phyloP scores from a whole-genome alignment of 306 rosid genomes.

The Luffa acutangula region DNA sequence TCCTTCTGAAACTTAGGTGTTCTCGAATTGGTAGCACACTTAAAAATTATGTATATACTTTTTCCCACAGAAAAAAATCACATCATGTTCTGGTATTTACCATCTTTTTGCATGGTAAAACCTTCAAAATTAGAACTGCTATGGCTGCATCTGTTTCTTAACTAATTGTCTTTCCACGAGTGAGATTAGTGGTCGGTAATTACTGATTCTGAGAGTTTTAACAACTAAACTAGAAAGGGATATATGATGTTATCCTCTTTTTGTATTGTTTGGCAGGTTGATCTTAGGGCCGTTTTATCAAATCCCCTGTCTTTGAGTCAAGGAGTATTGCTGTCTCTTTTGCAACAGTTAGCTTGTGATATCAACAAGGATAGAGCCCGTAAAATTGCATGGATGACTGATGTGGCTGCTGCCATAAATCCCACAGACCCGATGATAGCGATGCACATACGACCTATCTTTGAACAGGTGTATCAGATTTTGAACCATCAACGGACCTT shows the following conservation, averaged over 20 bases:
- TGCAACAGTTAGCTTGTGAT: slow-evolving; percentile 92
- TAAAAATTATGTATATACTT: background rate
- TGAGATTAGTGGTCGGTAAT: background rate
- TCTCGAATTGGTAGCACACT: background rate
- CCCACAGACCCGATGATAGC: slow-evolving; percentile 59
- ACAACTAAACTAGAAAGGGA: background rate
- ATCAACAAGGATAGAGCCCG: slow-evolving; percentile 49
- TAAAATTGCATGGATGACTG: slow-evolving; percentile 81
- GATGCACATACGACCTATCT: slow-evolving; percentile 66
- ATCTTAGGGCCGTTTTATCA: slow-evolving; percentile 51
- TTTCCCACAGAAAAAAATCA: background rate
- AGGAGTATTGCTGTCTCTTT: slow-evolving; percentile 87
- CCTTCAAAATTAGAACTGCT: background rate
- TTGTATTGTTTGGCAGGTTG: slow-evolving; percentile 48
- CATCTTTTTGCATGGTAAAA: background rate
- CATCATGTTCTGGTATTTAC: background rate
- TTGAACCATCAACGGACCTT: slow-evolving; percentile 77
- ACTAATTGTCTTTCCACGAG: background rate
- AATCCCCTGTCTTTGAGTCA: slow-evolving; percentile 86
- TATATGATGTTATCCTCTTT: background rate
- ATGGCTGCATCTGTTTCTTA: background rate
- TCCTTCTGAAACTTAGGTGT: background rate
- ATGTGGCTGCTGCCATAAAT: slow-evolving; percentile 56
- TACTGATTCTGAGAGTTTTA: background rate
- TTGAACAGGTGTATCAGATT: slow-evolving; percentile 89